Evolutionary conservation across 2,329 filamentous ascomycete genomes (phyloP), one percentile per base, ranked within the genome.

Genomic region (Tolypocladium inflatum): DNA sequence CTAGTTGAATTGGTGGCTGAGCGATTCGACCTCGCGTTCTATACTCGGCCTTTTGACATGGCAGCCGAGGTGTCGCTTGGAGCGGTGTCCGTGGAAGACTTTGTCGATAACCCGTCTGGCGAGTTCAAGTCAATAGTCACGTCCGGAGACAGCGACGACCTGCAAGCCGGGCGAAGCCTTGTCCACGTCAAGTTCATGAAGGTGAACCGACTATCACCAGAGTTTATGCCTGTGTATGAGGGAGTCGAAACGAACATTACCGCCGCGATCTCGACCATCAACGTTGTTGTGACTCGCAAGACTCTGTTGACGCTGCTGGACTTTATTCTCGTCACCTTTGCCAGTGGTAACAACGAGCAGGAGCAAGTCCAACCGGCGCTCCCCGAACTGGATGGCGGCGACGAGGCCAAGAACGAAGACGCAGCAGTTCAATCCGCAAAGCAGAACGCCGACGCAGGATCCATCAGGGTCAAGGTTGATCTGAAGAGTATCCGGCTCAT

Each of bases 61-160:
- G 89, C 87, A 33, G 93, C 94, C 1, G 90, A 97, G 66, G 90
- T 99, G 33, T 86, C 91, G 0, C 80, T 99, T 11, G 89, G 89
- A 17, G 92, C 91, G 1, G 78, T 99, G 21, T 90, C 88, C 0
- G 85, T 99, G 3, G 93, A 97, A 67, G 94, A 99, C 68, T 92
- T 97, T 68, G 93, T 99, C 10, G 93, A 94, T 63, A 88, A 93
- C 57, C 86, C 91, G 0, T 78, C 90, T 0, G 87, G 88, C 9
- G 93, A 97, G 67, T 99, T 99, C 78, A 96, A 94, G 73, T 93
- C 93, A 33, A 95, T 99, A 55, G 85, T 99, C n/a, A 96, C 92
- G 0, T 97, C 94, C 1, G 84, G 83, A 0, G 85, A 87, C 54
- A 73, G 76, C 8, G 83, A 87, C 50, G 93, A 96, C 67, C 85